Conservation (phyloP, 495 filamentous ascomycete genomes). For the Neurospora pannonica region DNA sequence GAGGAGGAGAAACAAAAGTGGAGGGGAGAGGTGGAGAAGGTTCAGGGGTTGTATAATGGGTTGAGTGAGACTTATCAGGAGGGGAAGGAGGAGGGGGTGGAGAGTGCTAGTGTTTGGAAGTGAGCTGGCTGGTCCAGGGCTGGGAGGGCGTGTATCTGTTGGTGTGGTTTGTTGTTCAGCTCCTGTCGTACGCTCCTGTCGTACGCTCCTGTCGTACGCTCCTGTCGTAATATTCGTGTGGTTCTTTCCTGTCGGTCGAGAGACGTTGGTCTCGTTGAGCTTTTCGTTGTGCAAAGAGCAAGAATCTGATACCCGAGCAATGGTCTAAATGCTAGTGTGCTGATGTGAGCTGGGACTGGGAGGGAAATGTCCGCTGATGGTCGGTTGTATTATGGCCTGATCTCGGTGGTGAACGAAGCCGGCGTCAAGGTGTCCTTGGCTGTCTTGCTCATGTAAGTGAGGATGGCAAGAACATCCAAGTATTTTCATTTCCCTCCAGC, state of each 20-base stretch:
- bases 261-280: too few relatives aligned
- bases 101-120: slow-evolving; percentile 34
- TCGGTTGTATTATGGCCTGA: not conserved
- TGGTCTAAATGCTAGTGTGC: not conserved
- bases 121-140: slow-evolving; percentile 3
- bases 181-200: too few relatives aligned
- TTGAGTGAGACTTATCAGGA: slow-evolving; percentile 30
- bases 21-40: slow-evolving; percentile 20
- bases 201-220: too few relatives aligned
- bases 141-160: not conserved
- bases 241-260: too few relatives aligned
- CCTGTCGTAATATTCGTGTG: too few relatives aligned
- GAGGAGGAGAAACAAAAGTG: slow-evolving; percentile 12
- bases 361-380: not conserved
- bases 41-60: slow-evolving; percentile 26
- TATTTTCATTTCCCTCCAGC: not conserved
- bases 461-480: too few relatives aligned
- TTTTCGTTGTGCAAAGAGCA: not conserved
- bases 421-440: not conserved
- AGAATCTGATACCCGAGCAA: not conserved
- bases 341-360: not conserved
- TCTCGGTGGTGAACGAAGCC: not conserved
- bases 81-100: slow-evolving; percentile 20
- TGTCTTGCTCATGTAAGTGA: not conserved
- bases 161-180: not conserved